Conservation (phyloP, 768 basidiomycete genomes). For the Obba rivulosa region DNA sequence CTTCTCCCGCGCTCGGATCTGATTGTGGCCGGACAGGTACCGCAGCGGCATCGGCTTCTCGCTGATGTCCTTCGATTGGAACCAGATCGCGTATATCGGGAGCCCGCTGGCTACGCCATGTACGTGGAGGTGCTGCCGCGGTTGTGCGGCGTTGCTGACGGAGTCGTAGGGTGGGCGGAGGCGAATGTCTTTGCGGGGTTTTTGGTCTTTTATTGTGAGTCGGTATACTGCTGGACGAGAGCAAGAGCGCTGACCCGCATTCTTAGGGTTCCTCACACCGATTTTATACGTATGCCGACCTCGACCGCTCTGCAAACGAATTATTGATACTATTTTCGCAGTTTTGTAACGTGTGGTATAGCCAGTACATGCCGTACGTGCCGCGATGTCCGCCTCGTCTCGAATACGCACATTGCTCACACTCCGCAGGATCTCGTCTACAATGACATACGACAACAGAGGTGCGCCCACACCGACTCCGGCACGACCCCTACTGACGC, state of each 20-base stretch:
- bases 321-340: neutral
- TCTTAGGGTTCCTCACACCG: conserved; percentile 37
- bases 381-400: neutral
- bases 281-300: conserved; percentile 28
- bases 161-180: conserved; percentile 71
- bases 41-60: conserved; percentile 43
- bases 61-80: conserved; percentile 73
- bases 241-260: conserved; percentile 3
- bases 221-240: neutral
- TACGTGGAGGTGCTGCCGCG: too few species aligned
- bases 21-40: conserved; percentile 47
- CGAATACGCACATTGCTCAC: conserved; percentile 11
- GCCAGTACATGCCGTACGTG: conserved; percentile 52
- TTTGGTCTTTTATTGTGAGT: conserved; percentile 37
- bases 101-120: conserved; percentile 42
- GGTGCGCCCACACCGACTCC: conserved; percentile 13
- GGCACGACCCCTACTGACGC: neutral
- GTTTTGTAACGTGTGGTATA: conserved; percentile 46
- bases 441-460: conserved; percentile 32
- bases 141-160: too few species aligned
- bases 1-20: too few species aligned
- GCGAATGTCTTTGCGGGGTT: conserved; percentile 55
- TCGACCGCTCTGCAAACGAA: conserved; percentile 2
- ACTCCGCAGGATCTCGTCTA: conserved; percentile 14
- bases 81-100: conserved; percentile 66